Base-by-base conservation (phyloP, 2,329 filamentous ascomycete species). In the Didymosphaeria variabile region DNA sequence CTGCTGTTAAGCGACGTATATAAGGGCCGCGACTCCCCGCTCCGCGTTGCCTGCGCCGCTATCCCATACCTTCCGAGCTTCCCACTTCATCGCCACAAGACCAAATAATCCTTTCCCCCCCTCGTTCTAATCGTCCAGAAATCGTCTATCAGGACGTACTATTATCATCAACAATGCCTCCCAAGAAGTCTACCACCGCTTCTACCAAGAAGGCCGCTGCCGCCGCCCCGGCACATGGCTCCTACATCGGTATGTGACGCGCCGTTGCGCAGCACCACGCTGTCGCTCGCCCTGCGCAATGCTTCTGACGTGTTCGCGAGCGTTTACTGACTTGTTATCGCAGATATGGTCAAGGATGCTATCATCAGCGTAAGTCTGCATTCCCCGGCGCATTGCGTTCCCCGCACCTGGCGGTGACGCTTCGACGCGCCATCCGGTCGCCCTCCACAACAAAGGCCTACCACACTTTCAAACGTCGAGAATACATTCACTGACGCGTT, bases 331-430 rank as follows among this genome's bases (percentile, higher is more conserved):
- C 84, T 70, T 59, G 70, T 67, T 69, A 46, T 73, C 75, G 76
- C 79, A 90, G 88, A 89, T 80, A 90, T 91, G 88, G 89, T 91
- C 80, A 90, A 89, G 81, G 88, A 90, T 79, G 88, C 88, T 70
- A 88, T 91, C 77, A 79, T 90, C 75, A 87, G 85, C 80, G 88
- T 91, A 80, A 88, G 88, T 90, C 77, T 74, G 85, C 81, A 77
- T 75, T 75, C 73, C 70, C 74, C 67, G 77, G 84, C 83, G 84
- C 82, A 82, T 79, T 67, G 68, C 64, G 72, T 78, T 73, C 78
- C 77, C 72, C 72, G 70, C 70, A 71, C 67, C 62, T 63, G 55
- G 59, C 58, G 71, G 75, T 74, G 75, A 76, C 75, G 72, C 72
- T 72, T 69, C 70, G 67, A 65, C 64, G 71, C 66, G 69, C 59